phyloP scores from a whole-genome alignment of 352 stramenopile genomes.

The Albugo candida region DNA sequence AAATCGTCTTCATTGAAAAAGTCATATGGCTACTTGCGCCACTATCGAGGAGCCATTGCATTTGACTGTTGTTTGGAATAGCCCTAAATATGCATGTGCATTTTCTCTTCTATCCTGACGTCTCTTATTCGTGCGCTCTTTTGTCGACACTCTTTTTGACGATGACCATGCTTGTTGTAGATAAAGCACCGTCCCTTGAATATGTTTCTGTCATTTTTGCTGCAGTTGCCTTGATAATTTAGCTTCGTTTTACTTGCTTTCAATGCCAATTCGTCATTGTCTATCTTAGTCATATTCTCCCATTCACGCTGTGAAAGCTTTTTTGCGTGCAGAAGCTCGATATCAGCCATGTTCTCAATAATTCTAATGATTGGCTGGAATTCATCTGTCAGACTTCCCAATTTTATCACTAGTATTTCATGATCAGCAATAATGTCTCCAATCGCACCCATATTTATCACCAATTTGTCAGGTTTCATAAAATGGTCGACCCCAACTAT shows the following conservation, averaged over 20 bases:
- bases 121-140: neutral
- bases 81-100: too few relatives aligned
- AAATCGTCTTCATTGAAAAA: neutral
- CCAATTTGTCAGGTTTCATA: conserved; percentile 1
- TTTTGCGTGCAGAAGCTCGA: neutral
- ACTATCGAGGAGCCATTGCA: conserved; percentile 5
- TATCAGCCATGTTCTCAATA: conserved; percentile 5
- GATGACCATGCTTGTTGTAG: conserved; percentile 2
- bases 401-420: conserved; percentile 1
- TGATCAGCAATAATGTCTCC: neutral
- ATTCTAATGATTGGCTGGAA: conserved; percentile 1
- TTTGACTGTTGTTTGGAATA: too few relatives aligned
- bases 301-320: neutral
- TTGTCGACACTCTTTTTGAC: conserved; percentile 1
- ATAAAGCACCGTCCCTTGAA: conserved; percentile 4
- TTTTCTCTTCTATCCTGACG: too few relatives aligned
- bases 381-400: neutral
- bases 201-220: neutral
- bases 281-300: neutral
- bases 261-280: neutral
- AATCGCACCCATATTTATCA: conserved; percentile 1
- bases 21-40: conserved; percentile 6
- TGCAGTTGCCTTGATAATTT: neutral
- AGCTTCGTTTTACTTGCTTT: neutral
- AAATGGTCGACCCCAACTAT: neutral